Evolutionary conservation across 352 stramenopile species (phyloP), one percentile per base, ranked within the genome.

Genomic region (Aphanomyces astaci): DNA sequence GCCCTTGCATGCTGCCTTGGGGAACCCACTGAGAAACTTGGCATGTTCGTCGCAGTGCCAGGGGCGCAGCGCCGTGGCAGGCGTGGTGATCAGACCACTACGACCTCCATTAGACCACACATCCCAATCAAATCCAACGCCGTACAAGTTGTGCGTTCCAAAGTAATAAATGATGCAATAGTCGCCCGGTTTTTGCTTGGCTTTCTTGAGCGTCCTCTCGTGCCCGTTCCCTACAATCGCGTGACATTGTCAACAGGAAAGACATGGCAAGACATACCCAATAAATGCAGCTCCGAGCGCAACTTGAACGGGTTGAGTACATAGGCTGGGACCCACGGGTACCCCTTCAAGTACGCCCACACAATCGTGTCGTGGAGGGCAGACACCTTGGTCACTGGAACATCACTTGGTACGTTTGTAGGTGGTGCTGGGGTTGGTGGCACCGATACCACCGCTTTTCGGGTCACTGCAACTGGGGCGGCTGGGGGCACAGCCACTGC

Each of bases 131-230:
- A n/a, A n/a, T n/a, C n/a, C n/a, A n/a, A n/a, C n/a, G n/a, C 32
- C 51, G 24, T 39, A 59, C 51, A 59, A 59, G 24, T 59, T 59
- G 30, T 59, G 51, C 15, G 51, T 59, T 59, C 51, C 51, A 59
- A 59, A 59, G 24, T 59, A 59, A 36, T 59, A 59, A 17, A 59
- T 30, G 24, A 59, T 40, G 24, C 7, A 15, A 39, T 33, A 39
- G 22, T 59, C 13, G 11, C 19, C 15, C 30, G 51, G 51, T 13
- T 59, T 59, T 59, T 59, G 51, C 24, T 59, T 22, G 13, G 51
- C 51, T 39, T 39, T 32, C n/a, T 33, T 59, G 22, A 59, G 30
- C 25, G 30, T 59, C 30, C 22, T 13, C 17, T 32, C 17, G n/a
- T 59, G 51, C 22, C 27, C 25, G n/a, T 59, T 32, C 25, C 51